Evolutionary conservation across 202 grass and related monocot species (phyloP).

Genomic region (Carex sylvatica): DNA sequence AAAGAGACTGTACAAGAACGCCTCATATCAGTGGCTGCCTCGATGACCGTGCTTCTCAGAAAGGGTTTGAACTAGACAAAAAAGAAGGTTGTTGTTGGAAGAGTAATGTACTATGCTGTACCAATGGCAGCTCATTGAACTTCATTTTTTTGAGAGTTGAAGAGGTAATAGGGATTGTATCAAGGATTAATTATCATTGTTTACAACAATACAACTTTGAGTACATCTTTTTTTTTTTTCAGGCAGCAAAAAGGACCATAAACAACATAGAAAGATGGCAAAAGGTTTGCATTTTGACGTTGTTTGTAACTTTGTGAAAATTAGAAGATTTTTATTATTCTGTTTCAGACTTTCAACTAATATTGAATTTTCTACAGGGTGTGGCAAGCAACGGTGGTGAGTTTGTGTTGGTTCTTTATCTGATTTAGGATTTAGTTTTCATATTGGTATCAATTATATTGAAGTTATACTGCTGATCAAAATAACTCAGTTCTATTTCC

Average conservation of each 20-base stretch:
- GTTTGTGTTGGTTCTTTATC: conserved; percentile 24
- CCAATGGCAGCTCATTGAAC: too few species aligned
- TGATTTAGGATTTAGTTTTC: not conserved
- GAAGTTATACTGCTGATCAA: not conserved
- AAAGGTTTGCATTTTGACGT: conserved; percentile 64
- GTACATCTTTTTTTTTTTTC: not conserved
- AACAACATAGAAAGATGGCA: conserved; percentile 97
- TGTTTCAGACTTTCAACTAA: conserved; percentile 32
- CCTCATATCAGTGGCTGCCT: conserved; percentile 65
- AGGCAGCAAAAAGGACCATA: conserved; percentile 95
- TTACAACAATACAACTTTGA: not conserved
- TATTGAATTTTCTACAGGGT: conserved; percentile 63
- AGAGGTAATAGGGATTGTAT: conserved; percentile 50
- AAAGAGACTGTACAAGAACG: conserved; percentile 78
- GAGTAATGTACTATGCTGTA: not conserved
- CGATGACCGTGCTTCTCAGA: conserved; percentile 68
- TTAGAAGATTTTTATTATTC: not conserved
- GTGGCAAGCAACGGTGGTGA: conserved; percentile 87
- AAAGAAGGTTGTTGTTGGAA: conserved; percentile 83
- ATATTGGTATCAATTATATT: not conserved
- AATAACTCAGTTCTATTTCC: conserved; percentile 8
- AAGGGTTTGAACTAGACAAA: conserved; percentile 84
- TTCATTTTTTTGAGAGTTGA: conserved; percentile 55
- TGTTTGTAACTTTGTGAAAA: conserved; percentile 16
- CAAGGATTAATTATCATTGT: not conserved